A percentile compares a stretch with the other conserved stretches of the same genome.
Conservation (phyloP, 768 basidiomycete species). For the Exidia glandulosa region DNA sequence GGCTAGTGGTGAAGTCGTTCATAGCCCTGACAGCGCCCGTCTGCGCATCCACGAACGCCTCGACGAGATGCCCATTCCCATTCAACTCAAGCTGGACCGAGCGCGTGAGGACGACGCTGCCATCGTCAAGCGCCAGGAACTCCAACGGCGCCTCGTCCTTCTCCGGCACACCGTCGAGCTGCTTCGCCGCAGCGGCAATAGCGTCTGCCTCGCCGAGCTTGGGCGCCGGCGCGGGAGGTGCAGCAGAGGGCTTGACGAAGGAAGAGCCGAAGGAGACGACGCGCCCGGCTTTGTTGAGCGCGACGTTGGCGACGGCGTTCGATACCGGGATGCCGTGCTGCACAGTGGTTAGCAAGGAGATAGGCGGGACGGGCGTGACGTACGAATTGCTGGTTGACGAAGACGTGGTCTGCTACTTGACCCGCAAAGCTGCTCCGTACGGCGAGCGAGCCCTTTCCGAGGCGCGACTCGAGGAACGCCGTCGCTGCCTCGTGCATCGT, state of each 20-base stretch:
- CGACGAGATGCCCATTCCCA: conserved; percentile 15
- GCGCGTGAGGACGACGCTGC: conserved; percentile 28
- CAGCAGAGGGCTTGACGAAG: conserved; percentile 27
- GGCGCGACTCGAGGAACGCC: not conserved
- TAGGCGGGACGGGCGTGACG: not conserved
- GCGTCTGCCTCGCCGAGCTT: conserved; percentile 24
- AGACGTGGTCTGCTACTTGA: not conserved
- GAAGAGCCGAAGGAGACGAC: conserved; percentile 34
- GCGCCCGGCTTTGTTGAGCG: conserved; percentile 29
- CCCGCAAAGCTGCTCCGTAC: not conserved
- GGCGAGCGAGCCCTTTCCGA: not conserved
- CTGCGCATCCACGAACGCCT: conserved; percentile 49
- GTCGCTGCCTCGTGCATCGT: not conserved
- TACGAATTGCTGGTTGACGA: not conserved
- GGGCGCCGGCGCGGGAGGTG: conserved; percentile 24
- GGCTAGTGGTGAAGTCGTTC: conserved; percentile 40
- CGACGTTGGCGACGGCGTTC: conserved; percentile 35
- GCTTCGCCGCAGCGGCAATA: conserved; percentile 27
- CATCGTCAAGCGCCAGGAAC: conserved; percentile 30
- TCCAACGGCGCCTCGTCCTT: conserved; percentile 26
- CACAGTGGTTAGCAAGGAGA: not conserved
- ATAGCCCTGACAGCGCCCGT: conserved; percentile 37
- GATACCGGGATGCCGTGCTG: conserved; percentile 25
- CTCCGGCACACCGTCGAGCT: conserved; percentile 31
- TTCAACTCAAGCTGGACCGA: conserved; percentile 23